Base-by-base conservation (phyloP, 169 alveolate genomes). In the Plasmodium gallinaceum region DNA sequence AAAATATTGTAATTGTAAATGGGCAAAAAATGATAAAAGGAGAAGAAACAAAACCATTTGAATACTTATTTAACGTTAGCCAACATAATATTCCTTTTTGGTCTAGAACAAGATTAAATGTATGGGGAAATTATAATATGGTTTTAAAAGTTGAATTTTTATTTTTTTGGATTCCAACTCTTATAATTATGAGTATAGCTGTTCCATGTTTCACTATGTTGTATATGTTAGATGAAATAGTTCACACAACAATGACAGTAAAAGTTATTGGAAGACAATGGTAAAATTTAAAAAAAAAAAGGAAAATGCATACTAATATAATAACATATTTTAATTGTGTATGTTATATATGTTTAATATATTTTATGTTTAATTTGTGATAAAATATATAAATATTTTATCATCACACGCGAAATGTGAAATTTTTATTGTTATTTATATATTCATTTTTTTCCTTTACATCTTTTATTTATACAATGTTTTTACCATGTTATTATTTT, bases 221-320 rank as follows among this genome's bases (percentile, higher is more conserved):
- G 74, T 96, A 95, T 88, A 94, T 95, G 96, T 62, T 80, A 75
- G 98, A 96, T 90, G 98, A 96, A 71, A 93, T 96, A 9, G 95
- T 96, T 18, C 94, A 93, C 88, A 95, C 97, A 48, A 91, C 97
- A 3, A 96, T 96, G 98, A 96, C 98, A 9, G 97, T 96, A 14
- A 96, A 96, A 71, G 97, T 95, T 65, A 93, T 95, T 37, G 98
- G 98, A 57, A 87, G 96, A 52, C 98, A 96, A 80, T 96, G 98
- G 98, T 94, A 83, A 14, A 57, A 80, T 43, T 12, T 37, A 26
- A 68, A 72, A 54, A 60, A 18, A 39, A 60, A 68, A 14, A 16
- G 14, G 7, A 54, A 54, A 54, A 54, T 54, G 5, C 8, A 10
- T 16, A 14, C 0, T 12, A 22, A 61, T 22, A 4, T 2, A 48